Evolutionary conservation across 345 rosid species (phyloP).

Genomic region (Rhodomyrtus tomentosa): DNA sequence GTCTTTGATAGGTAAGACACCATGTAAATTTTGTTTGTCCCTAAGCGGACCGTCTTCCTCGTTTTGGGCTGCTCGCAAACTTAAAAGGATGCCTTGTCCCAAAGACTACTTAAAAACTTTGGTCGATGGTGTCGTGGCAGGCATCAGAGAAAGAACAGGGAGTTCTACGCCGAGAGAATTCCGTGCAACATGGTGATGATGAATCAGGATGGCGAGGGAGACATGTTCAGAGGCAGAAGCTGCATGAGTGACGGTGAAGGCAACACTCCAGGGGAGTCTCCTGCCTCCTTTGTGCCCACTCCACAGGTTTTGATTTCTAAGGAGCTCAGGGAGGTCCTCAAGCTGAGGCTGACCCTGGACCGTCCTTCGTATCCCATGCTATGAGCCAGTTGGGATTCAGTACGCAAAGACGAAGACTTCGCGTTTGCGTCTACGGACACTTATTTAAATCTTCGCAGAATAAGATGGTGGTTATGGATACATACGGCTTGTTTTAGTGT

Average conservation of each 20-base stretch:
- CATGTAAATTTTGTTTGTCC: neutral
- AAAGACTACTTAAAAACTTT: neutral
- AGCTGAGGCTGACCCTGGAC: neutral
- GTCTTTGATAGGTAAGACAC: conserved; percentile 27
- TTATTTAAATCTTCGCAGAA: neutral
- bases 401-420: too few species aligned
- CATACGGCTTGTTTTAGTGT: neutral
- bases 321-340: conserved; percentile 4
- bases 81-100: neutral
- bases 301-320: conserved; percentile 19
- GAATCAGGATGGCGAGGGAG: conserved; percentile 24
- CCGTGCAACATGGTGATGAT: conserved; percentile 38
- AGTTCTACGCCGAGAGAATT: conserved; percentile 20
- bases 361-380: neutral
- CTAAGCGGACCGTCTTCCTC: neutral
- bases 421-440: too few species aligned
- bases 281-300: conserved; percentile 14
- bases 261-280: conserved; percentile 13
- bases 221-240: conserved; percentile 21
- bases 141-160: conserved; percentile 23
- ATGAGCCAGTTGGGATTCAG: neutral
- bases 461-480: neutral
- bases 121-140: neutral
- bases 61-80: neutral
- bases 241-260: conserved; percentile 8